phyloP scores from a whole-genome alignment of 2,329 filamentous ascomycete species.

The Passalora sequoiae region DNA sequence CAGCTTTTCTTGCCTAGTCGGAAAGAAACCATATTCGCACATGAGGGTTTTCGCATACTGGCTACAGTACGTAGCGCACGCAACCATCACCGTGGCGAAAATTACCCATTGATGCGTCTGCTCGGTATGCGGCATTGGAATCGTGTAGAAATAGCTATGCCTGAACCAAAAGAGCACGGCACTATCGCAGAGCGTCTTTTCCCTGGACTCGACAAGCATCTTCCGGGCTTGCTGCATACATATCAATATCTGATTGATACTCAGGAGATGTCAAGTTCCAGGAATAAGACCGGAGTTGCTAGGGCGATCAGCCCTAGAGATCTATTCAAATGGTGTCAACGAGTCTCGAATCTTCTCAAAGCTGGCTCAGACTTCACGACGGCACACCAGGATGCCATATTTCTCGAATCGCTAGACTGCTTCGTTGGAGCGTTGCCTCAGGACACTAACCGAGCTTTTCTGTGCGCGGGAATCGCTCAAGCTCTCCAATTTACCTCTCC shows the following conservation, averaged over 20 bases:
- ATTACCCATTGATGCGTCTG: slow-evolving; percentile 61
- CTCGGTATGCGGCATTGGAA: slow-evolving; percentile 86
- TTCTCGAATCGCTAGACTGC: slow-evolving; percentile 88
- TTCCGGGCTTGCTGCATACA: slow-evolving; percentile 53
- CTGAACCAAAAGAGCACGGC: slow-evolving; percentile 64
- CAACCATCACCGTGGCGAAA: slow-evolving; percentile 64
- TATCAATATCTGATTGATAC: slow-evolving; percentile 45
- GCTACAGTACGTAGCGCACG: slow-evolving; percentile 75
- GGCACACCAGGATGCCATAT: slow-evolving; percentile 76
- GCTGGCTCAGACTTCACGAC: slow-evolving; percentile 59
- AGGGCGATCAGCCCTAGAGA: slow-evolving; percentile 68
- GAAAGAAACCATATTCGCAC: slow-evolving; percentile 77
- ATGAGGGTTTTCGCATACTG: slow-evolving; percentile 81
- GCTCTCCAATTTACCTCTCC: slow-evolving; percentile 83
- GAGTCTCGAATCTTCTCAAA: slow-evolving; percentile 63
- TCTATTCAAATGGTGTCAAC: slow-evolving; percentile 83
- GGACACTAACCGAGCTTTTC: slow-evolving; percentile 52
- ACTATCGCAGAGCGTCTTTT: slow-evolving; percentile 67
- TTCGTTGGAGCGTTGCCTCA: slow-evolving; percentile 78
- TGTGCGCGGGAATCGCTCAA: slow-evolving; percentile 71
- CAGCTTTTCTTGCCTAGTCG: slow-evolving; percentile 85
- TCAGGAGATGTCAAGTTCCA: slow-evolving; percentile 34
- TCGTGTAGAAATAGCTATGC: slow-evolving; percentile 62
- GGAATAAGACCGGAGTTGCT: slow-evolving; percentile 52
- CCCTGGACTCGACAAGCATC: slow-evolving; percentile 59